These are phyloP conservation scores for Coemansia erecta DNA, from an alignment of 192 early-diverging fungal genomes.

Conservation along the genomic window DNA sequence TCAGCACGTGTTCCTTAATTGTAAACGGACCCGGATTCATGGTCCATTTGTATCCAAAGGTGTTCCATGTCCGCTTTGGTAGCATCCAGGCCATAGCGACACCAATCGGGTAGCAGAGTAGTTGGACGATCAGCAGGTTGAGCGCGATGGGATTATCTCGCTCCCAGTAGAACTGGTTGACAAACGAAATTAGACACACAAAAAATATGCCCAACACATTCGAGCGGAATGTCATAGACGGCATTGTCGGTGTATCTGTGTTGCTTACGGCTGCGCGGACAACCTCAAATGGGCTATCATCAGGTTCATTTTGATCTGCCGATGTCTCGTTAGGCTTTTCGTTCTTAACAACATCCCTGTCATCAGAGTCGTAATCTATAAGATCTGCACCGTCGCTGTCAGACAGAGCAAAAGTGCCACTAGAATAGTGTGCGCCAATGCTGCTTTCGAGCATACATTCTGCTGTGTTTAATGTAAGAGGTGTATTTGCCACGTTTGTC, in stretches of 20 bases:
- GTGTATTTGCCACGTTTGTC: not conserved
- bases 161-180: slow-evolving; percentile 85
- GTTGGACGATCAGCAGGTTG: slow-evolving; percentile 65
- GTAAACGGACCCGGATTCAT: slow-evolving; percentile 83
- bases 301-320: slow-evolving; percentile 6
- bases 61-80: slow-evolving; percentile 53
- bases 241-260: slow-evolving; percentile 61
- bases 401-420: slow-evolving; percentile 22
- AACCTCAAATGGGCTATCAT: slow-evolving; percentile 63
- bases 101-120: slow-evolving; percentile 78
- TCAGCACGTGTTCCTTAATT: slow-evolving; percentile 87
- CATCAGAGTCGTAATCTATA: slow-evolving; percentile 1
- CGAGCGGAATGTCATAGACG: slow-evolving; percentile 71
- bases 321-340: not conserved
- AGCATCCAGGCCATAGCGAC: slow-evolving; percentile 61
- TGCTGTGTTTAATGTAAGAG: slow-evolving; percentile 6
- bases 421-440: slow-evolving; percentile 10
- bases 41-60: slow-evolving; percentile 57
- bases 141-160: slow-evolving; percentile 78
- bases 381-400: slow-evolving; percentile 14
- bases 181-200: slow-evolving; percentile 59
- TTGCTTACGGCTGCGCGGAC: slow-evolving; percentile 69
- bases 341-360: slow-evolving; percentile 5
- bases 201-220: slow-evolving; percentile 71
- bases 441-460: slow-evolving; percentile 3